Conservation (phyloP, 805 yeast genomes). For the Sugiyamaella valdiviana region DNA sequence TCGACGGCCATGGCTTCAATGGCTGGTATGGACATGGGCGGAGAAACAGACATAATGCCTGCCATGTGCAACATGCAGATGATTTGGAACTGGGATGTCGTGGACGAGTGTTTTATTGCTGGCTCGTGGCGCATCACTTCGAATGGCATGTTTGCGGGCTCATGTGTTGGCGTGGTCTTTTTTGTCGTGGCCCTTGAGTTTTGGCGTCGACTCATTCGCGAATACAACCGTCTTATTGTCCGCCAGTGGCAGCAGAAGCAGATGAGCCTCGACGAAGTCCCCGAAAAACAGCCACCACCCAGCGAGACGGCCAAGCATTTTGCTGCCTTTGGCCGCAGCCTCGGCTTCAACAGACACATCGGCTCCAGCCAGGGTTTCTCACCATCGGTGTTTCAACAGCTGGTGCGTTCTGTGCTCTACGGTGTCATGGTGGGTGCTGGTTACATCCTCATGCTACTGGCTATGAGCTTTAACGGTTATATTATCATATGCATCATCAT, state of each 20-base stretch:
- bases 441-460: conserved; percentile 61
- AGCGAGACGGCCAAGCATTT: background rate
- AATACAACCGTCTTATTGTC: conserved; percentile 32
- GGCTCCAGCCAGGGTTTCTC: conserved; percentile 15
- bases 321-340: background rate
- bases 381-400: conserved; percentile 47
- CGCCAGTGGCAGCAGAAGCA: conserved; percentile 15
- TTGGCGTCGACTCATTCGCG: conserved; percentile 50
- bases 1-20: conserved; percentile 10
- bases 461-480: conserved; percentile 72
- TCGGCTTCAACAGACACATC: background rate
- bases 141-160: conserved; percentile 62
- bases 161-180: conserved; percentile 62
- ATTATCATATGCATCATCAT: conserved; percentile 55
- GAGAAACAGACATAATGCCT: conserved; percentile 17
- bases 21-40: conserved; percentile 10
- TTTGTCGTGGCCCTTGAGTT: conserved; percentile 53
- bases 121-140: conserved; percentile 56
- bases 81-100: conserved; percentile 72
- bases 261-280: conserved; percentile 2
- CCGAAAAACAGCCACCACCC: background rate
- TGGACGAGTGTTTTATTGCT: conserved; percentile 60
- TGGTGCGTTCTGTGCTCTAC: conserved; percentile 44
- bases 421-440: conserved; percentile 58
- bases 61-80: conserved; percentile 37